Evolutionary conservation across 805 yeast genomes (phyloP), one percentile per base, ranked within the genome.

Genomic region (Cyberlindnera veronae): DNA sequence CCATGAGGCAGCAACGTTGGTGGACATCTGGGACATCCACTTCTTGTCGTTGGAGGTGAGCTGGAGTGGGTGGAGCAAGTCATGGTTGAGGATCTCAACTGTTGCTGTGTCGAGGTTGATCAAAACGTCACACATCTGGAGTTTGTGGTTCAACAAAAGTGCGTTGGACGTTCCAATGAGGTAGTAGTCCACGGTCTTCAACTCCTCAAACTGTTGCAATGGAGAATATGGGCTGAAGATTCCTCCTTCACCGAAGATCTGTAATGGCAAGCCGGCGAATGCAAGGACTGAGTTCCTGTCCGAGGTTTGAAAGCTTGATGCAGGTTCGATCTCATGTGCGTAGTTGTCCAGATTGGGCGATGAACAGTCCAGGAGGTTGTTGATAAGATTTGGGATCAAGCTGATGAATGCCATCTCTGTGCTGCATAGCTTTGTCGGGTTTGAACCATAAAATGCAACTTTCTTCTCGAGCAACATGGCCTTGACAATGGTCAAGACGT

Each of bases 151-250:
- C 33, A 84, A 64, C 30, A 93, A 67, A 29, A 93, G 66, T 29
- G 90, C 79, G 63, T 93, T 93, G 5, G 97, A 89, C 30, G 95
- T 81, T 1, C 99, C 99, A 35, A 87, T 74, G 56, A 86, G 65
- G 50, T 78, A 93, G 57, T 79, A 79, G 26, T 72, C 66, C 0
- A 90, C 74, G 16, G 74, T 71, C 23, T 67, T 69, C 38, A 93
- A 67, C 50, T 84, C 89, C 38, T 84, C 84, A 41, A 91, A 66
- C 57, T 91, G 98, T 60, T 91, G 99, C 40, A 93, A 66, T 0
- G 98, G 95, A n/a, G 90, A 72, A 63, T 91, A 93, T 2, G 99
- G 98, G 51, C 84, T 82, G 71, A 95, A 90, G 44, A 91, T 72
- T 2, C 95, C 89, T 32, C 95, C 95, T 50, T 77, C 76, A 36